Evolutionary conservation across 345 rosid species (phyloP), one percentile per base, ranked within the genome.

Genomic region (Ailanthus altissimus): DNA sequence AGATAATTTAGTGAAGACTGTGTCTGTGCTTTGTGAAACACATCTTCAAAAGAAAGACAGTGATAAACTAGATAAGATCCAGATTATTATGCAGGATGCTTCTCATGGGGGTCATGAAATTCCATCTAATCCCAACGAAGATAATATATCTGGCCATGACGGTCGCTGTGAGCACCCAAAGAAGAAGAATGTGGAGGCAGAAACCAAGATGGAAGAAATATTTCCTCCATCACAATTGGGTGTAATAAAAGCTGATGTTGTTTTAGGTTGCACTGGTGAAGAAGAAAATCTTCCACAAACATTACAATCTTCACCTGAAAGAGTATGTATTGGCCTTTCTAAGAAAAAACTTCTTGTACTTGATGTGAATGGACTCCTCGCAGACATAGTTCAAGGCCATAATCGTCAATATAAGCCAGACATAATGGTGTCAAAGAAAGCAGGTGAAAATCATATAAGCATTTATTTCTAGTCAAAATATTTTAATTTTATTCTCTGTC

Each of bases 291-390:
- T 71, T 56, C 59, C 56, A 36, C 78, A 47, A 54, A 73, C n/a
- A 20, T 50, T 77, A 8, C 75, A 72, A 57, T 23, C 73, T 79
- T 45, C 75, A 43, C 45, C 79, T 12, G 62, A 77, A 80, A 75
- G 85, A 72, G 71, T 73, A 38, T 74, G 62, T 72, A 18, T 68
- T 47, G 79, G 77, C 60, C 68, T 13, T 81, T 78, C 79, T 59
- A 85, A 63, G 78, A 93, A 80, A 81, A 96, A 91, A 74, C 94
- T 93, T 75, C 84, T 93, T 61, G 83, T 91, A 68, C 91, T 96
- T 81, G 97, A 93, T 84, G 64, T 95, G 77, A 95, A 95, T 82
- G 99, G 98, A 43, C 82, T 93, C 64, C 93, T 95, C 80, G 92
- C 81, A 53, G 94, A 90, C 73, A 70, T 95, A 66, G 88, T 81